These are phyloP conservation scores for Verbascum thapsus DNA, from an alignment of 257 asterid species.

Conservation along the genomic window DNA sequence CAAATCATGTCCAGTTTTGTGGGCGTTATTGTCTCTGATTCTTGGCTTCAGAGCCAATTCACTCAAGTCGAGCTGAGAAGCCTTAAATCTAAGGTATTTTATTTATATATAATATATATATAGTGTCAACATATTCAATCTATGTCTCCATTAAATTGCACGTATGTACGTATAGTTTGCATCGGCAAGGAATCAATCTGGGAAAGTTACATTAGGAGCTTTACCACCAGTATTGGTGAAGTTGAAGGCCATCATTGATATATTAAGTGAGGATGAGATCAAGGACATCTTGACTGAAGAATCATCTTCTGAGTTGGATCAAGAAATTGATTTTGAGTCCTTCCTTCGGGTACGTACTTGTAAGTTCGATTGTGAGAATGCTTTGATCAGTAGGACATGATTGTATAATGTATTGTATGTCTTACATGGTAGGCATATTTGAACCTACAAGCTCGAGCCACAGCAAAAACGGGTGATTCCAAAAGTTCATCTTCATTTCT, in stretches of 20 bases:
- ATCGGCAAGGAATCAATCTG: slow-evolving; percentile 55
- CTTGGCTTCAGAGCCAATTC: slow-evolving; percentile 64
- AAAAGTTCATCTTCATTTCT: slow-evolving; percentile 71
- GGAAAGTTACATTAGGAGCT: slow-evolving; percentile 65
- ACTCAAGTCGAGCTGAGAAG: slow-evolving; percentile 64
- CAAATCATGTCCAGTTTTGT: slow-evolving; percentile 51
- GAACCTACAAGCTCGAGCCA: slow-evolving; percentile 68
- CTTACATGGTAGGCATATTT: slow-evolving; percentile 70
- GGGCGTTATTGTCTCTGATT: slow-evolving; percentile 59
- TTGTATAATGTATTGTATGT: too few species aligned
- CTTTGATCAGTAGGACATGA: background rate
- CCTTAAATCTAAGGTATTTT: slow-evolving; percentile 46
- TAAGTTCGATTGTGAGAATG: background rate
- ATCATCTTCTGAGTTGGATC: slow-evolving; percentile 47
- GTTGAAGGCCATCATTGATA: slow-evolving; percentile 55
- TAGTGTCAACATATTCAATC: background rate
- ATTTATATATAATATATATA: background rate
- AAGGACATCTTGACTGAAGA: slow-evolving; percentile 61
- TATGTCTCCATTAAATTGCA: background rate
- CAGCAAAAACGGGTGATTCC: slow-evolving; percentile 52
- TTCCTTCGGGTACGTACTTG: slow-evolving; percentile 63
- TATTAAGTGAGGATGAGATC: slow-evolving; percentile 53
- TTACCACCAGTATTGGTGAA: slow-evolving; percentile 67
- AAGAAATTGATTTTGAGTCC: slow-evolving; percentile 74
- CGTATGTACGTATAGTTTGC: slow-evolving; percentile 44